Conservation (phyloP, 306 rosid species). For the Malus fusca region DNA sequence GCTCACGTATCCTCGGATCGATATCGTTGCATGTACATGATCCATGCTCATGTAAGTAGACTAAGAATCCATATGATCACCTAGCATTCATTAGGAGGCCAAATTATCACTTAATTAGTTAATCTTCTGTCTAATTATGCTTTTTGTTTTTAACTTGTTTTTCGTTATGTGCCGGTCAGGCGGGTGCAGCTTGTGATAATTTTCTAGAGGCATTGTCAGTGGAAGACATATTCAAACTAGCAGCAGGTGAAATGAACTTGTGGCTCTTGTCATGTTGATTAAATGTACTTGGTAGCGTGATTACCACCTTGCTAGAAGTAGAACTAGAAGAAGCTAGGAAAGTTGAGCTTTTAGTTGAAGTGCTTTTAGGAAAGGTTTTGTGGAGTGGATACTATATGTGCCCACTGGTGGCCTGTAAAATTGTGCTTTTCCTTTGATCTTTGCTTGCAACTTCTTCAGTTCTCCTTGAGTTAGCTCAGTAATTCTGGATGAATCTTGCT, state of each 20-base stretch:
- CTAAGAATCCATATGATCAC: background rate
- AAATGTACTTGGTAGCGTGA: background rate
- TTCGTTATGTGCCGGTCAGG: constrained; percentile 5
- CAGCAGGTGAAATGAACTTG: constrained; percentile 23
- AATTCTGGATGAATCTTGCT: background rate
- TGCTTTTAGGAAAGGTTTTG: background rate
- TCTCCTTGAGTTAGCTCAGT: background rate
- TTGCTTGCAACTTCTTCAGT: background rate
- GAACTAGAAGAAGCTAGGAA: background rate
- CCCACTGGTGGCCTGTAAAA: background rate
- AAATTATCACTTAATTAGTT: background rate
- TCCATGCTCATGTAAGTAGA: constrained; percentile 50
- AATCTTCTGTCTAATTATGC: background rate
- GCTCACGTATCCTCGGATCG: constrained; percentile 34
- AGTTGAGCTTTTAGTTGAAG: background rate
- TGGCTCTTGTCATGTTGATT: constrained; percentile 8
- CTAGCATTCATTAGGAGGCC: background rate
- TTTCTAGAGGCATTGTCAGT: background rate
- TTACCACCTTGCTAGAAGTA: background rate
- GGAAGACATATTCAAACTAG: constrained; percentile 20
- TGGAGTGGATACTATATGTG: background rate
- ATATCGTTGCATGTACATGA: constrained; percentile 28
- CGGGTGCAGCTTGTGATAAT: background rate
- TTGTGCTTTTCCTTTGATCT: background rate
- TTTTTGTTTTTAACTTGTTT: background rate